Conservation (phyloP, 805 yeast genomes). For the Pichia rugopelliculosa region DNA sequence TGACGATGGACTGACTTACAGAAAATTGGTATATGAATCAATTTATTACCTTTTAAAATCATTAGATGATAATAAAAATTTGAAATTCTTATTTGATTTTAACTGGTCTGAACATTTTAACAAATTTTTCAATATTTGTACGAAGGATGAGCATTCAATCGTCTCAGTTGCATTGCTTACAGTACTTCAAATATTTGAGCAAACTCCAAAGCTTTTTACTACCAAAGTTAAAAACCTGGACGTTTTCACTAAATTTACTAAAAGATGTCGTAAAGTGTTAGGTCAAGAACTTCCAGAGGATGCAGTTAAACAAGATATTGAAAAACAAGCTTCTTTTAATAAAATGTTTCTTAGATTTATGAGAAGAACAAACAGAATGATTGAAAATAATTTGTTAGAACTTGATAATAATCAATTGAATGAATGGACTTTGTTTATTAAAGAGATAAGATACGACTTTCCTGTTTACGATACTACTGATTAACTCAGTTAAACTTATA, state of each 20-base stretch:
- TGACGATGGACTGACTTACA: constrained; percentile 67
- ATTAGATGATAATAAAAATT: constrained; percentile 23
- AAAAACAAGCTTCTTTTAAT: constrained; percentile 41
- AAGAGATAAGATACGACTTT: constrained; percentile 15
- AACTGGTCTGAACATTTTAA: constrained; percentile 27
- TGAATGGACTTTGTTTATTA: constrained; percentile 20
- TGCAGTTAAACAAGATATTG: constrained; percentile 63
- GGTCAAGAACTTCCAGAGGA: constrained; percentile 46
- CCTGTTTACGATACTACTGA: constrained; percentile 20
- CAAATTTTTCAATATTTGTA: constrained; percentile 40
- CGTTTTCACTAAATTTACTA: constrained; percentile 22
- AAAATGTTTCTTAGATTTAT: constrained; percentile 28
- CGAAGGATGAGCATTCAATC: constrained; percentile 57
- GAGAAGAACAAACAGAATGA: constrained; percentile 18
- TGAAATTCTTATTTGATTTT: constrained; percentile 15
- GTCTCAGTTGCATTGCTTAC: constrained; percentile 46
- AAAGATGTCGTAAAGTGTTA: constrained; percentile 35
- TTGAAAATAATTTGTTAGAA: constrained; percentile 16
- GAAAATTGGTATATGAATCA: constrained; percentile 67
- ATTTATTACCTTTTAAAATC: constrained; percentile 45
- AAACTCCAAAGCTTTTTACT: constrained; percentile 21
- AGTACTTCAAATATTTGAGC: constrained; percentile 31
- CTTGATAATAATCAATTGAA: constrained; percentile 16
- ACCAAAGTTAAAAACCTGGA: constrained; percentile 12
- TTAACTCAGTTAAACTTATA: too few species aligned